phyloP scores from a whole-genome alignment of 768 basidiomycete species.

The Termitomyces sp. region DNA sequence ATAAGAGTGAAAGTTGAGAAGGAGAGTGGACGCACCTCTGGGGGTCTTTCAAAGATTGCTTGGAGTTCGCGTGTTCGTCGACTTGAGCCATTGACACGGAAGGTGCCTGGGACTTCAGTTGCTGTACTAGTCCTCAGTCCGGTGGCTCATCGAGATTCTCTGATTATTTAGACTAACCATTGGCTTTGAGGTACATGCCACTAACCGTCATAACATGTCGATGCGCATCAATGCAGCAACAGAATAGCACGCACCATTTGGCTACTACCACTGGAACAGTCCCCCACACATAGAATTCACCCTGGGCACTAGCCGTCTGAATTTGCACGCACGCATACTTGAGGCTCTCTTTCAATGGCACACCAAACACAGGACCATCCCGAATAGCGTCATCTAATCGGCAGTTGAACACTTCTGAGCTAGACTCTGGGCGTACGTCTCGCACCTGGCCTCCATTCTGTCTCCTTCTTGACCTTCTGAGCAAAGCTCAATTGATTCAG shows the following conservation, averaged over 20 bases:
- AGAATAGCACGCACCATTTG: slow-evolving; percentile 69
- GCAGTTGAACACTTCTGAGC: not conserved
- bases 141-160: not conserved
- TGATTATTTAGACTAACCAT: slow-evolving; percentile 54
- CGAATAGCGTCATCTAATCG: slow-evolving; percentile 5
- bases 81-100: slow-evolving; percentile 93
- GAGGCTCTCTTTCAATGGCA: slow-evolving; percentile 79
- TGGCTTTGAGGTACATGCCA: slow-evolving; percentile 92
- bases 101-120: slow-evolving; percentile 90
- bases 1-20: not conserved
- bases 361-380: slow-evolving; percentile 65
- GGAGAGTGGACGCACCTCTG: slow-evolving; percentile 52
- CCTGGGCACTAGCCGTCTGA: slow-evolving; percentile 79
- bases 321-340: slow-evolving; percentile 91
- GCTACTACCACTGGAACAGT: slow-evolving; percentile 97
- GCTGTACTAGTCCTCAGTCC: slow-evolving; percentile 36
- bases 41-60: slow-evolving; percentile 82
- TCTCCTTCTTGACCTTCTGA: slow-evolving; percentile 59
- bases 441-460: slow-evolving; percentile 39
- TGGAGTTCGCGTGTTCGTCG: slow-evolving; percentile 97
- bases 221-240: slow-evolving; percentile 2
- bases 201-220: slow-evolving; percentile 33
- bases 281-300: slow-evolving; percentile 87
- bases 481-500: slow-evolving; percentile 73
- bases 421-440: slow-evolving; percentile 6